Conservation (phyloP, 352 stramenopile genomes). For the Thalassiosira sp. region DNA sequence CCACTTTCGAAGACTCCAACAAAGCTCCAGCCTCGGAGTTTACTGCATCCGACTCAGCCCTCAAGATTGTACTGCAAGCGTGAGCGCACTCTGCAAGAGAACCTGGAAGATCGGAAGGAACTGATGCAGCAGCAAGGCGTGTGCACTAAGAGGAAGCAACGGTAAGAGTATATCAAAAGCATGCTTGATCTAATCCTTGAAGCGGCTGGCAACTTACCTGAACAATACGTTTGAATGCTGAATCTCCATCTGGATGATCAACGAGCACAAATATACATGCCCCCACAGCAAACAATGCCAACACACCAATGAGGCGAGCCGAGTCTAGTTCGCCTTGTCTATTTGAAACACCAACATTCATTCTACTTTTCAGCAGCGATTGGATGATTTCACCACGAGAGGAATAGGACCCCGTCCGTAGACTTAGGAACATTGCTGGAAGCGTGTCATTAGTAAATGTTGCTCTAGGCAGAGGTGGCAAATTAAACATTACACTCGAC, state of each 20-base stretch:
- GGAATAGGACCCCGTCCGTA: slow-evolving; percentile 67
- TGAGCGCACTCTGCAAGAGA: slow-evolving; percentile 39
- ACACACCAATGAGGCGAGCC: slow-evolving; percentile 49
- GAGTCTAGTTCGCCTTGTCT: slow-evolving; percentile 48
- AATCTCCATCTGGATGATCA: slow-evolving; percentile 6
- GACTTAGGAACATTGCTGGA: slow-evolving; percentile 39
- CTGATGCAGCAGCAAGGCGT: slow-evolving; percentile 56
- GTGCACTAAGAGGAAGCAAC: slow-evolving; percentile 43
- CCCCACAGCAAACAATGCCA: slow-evolving; percentile 48
- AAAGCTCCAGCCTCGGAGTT: slow-evolving; percentile 62
- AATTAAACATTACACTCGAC: slow-evolving; percentile 6
- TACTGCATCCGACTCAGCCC: slow-evolving; percentile 57
- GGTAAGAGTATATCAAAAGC: not conserved
- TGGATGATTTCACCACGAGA: slow-evolving; percentile 62
- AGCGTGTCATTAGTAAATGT: not conserved
- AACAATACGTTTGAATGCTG: slow-evolving; percentile 59
- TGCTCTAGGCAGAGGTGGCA: slow-evolving; percentile 18
- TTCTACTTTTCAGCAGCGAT: slow-evolving; percentile 46
- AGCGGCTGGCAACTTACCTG: slow-evolving; percentile 22
- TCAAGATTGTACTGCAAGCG: slow-evolving; percentile 42
- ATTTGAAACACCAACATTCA: slow-evolving; percentile 57
- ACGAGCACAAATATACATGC: slow-evolving; percentile 52
- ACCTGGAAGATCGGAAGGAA: slow-evolving; percentile 64
- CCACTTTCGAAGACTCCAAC: slow-evolving; percentile 50
- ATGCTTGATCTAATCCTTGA: not conserved